phyloP scores from a whole-genome alignment of 2,329 filamentous ascomycete species.

The Penicillium glabrum region DNA sequence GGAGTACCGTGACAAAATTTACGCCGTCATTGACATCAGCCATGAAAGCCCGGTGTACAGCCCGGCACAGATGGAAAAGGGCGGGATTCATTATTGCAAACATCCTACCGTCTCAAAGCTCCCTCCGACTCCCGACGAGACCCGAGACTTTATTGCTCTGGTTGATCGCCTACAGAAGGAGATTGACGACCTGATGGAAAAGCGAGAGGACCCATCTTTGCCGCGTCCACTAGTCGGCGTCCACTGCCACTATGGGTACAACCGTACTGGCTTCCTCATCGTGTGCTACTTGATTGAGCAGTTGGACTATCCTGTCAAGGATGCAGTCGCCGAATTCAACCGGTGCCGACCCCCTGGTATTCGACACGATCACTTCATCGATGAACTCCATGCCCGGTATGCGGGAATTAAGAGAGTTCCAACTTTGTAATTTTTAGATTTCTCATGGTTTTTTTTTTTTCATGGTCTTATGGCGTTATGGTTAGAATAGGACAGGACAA shows the following conservation, averaged over 20 bases:
- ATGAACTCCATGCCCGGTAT: conserved; percentile 79
- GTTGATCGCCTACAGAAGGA: conserved; percentile 61
- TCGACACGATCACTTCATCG: conserved; percentile 83
- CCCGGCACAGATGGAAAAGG: conserved; percentile 65
- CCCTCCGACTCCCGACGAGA: conserved; percentile 67
- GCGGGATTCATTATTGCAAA: conserved; percentile 74
- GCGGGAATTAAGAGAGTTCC: conserved; percentile 49
- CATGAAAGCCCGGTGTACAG: conserved; percentile 91
- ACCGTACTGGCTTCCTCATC: conserved; percentile 88
- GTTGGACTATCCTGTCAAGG: conserved; percentile 67
- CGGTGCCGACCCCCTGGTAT: conserved; percentile 76
- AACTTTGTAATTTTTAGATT: conserved; percentile 29
- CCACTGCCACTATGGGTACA: conserved; percentile 96
- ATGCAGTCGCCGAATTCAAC: conserved; percentile 78
- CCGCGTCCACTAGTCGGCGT: conserved; percentile 66
- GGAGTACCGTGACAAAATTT: conserved; percentile 66
- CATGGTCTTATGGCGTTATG: conserved; percentile 13
- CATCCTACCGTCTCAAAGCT: conserved; percentile 91
- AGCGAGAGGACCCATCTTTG: conserved; percentile 40
- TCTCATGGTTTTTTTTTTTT: conserved; percentile 9
- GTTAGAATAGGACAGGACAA: conserved; percentile 1
- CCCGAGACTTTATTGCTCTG: conserved; percentile 58
- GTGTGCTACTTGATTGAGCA: conserved; percentile 87
- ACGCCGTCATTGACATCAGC: conserved; percentile 84
- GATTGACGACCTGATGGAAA: conserved; percentile 50